Evolutionary conservation across 83 land plant genomes (phyloP).

Genomic region (Larix sibirica): DNA sequence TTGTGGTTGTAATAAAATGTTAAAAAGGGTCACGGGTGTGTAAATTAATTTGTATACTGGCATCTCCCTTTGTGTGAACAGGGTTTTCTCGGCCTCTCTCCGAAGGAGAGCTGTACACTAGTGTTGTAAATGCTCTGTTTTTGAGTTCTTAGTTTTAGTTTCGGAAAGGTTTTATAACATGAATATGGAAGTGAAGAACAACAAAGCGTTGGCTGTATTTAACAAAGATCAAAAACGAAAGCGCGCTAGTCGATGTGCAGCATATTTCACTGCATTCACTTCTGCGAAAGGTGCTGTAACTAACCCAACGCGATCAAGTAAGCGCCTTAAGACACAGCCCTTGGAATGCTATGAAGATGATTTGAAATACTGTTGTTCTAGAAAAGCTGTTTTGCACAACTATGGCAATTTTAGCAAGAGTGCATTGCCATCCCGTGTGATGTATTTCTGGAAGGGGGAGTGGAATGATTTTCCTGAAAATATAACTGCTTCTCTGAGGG

Average conservation of each 20-base stretch:
- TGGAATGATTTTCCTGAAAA: constrained; percentile 60
- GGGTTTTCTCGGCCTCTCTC: constrained; percentile 10
- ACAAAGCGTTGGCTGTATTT: constrained; percentile 38
- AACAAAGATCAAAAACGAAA: constrained; percentile 25
- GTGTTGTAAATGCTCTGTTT: constrained; percentile 10
- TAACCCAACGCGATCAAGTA: not conserved
- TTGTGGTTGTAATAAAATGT: not conserved
- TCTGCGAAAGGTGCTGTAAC: not conserved
- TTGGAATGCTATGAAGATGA: constrained; percentile 8
- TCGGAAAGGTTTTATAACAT: constrained; percentile 19
- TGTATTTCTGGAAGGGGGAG: constrained; percentile 42
- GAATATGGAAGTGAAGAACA: constrained; percentile 46
- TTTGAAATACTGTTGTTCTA: not conserved
- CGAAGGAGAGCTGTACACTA: constrained; percentile 2
- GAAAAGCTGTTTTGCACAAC: constrained; percentile 18
- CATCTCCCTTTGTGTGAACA: constrained; percentile 7
- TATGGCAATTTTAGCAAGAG: constrained; percentile 48
- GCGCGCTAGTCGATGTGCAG: constrained; percentile 19
- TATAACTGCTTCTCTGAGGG: constrained; percentile 17
- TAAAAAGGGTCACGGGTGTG: not conserved
- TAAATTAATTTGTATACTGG: not conserved
- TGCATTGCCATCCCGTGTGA: constrained; percentile 39
- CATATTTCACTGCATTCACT: constrained; percentile 3
- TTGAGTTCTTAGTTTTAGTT: not conserved
- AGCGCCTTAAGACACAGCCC: constrained; percentile 14